Base-by-base conservation (phyloP, 495 filamentous ascomycete species). In the Podospora pseudocomata region DNA sequence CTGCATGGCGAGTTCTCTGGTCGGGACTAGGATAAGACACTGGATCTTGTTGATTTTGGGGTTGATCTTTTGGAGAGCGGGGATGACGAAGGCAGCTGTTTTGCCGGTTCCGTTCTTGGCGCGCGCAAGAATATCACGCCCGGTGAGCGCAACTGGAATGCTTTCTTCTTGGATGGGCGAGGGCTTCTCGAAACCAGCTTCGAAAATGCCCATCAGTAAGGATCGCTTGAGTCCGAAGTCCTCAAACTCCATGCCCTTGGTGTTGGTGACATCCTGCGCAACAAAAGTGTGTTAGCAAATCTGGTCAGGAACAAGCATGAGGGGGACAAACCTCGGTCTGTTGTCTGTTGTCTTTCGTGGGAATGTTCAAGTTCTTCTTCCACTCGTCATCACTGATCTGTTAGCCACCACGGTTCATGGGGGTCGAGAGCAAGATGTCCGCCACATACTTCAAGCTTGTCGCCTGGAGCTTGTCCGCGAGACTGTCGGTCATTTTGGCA, bases 151-250 rank as follows among this genome's bases (percentile, higher is more conserved):
- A 67, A 98, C 94, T 23, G 95, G 95, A 76, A 99, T 97, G 54
- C 94, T 91, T 80, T 97, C 95, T 89, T 99, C 95, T 87, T 99
- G 95, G 70, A 99, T 98, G 18, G 95, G 95, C 60, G 95, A 99
- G 2, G 95, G 95, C 80, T 96, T 97, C 75, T 99, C 95, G 79
- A 97, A 99, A 63, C 95, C 95, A 71, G 95, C 95, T 81, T 97
- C 96, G 79, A 98, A 98, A 65, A 99, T 97, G 39, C 95, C 95
- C 93, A 97, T 98, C 82, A 99, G 86, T 32, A 99, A 84, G 72
- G 96, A 92, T 65, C 95, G 88, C 79, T 95, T 96, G 74, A 98
- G 90, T 68, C 89, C 90, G 72, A 99, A 97, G 67, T 99, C 94
- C 75, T 98, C 95, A 71, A 97, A 99, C 67, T 98, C 95, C 67